Conservation (phyloP, 768 basidiomycete species). For the Cyclocybe cylindracea region DNA sequence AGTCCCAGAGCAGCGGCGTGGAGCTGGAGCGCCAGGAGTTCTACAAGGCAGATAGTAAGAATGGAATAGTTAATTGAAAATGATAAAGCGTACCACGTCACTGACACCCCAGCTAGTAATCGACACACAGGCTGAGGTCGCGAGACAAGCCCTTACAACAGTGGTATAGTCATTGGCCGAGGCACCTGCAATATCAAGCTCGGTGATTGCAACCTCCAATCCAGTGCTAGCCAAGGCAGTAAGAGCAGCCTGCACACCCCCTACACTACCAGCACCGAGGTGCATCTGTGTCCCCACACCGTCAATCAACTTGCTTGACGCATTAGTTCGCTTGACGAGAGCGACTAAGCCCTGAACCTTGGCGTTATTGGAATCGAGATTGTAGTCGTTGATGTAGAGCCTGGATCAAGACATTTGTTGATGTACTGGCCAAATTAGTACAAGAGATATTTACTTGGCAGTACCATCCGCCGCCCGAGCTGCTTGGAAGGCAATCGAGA, state of each 20-base stretch:
- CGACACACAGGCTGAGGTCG: constrained; percentile 40
- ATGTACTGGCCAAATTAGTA: not conserved
- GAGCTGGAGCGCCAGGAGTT: constrained; percentile 48
- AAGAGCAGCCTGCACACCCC: constrained; percentile 44
- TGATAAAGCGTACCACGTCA: constrained; percentile 35
- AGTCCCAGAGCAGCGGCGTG: constrained; percentile 47
- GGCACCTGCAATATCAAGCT: constrained; percentile 41
- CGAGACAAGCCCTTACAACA: constrained; percentile 47
- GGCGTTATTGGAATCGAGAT: constrained; percentile 49
- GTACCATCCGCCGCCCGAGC: constrained; percentile 49
- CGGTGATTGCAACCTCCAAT: constrained; percentile 49
- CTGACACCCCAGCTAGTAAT: constrained; percentile 53
- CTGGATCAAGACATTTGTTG: constrained; percentile 6
- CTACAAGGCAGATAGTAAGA: constrained; percentile 14
- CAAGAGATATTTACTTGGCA: constrained; percentile 35
- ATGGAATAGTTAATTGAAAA: not conserved
- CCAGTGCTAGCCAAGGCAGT: constrained; percentile 42
- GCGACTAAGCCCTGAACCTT: constrained; percentile 42
- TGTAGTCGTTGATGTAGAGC: constrained; percentile 48
- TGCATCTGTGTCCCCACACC: constrained; percentile 53
- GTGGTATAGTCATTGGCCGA: constrained; percentile 42
- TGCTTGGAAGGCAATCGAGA: constrained; percentile 51
- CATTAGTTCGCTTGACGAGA: constrained; percentile 44
- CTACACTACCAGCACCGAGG: constrained; percentile 37
- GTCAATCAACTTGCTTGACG: constrained; percentile 41